Base-by-base conservation (phyloP, 2,329 filamentous ascomycete species). In the Monilinia laxa region DNA sequence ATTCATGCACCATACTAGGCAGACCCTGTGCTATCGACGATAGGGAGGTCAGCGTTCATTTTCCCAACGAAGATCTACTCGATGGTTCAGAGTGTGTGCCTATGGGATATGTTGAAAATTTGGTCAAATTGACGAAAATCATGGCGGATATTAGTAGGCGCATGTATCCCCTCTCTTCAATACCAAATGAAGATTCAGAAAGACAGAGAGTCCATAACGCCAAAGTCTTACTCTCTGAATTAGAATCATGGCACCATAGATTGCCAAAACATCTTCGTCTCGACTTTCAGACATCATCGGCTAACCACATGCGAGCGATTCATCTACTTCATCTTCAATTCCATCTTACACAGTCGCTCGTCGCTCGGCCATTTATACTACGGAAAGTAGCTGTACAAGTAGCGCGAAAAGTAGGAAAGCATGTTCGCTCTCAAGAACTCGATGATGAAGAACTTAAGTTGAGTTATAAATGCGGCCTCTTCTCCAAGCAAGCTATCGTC, bases 11-110 rank as follows among this genome's bases (percentile, higher is more conserved):
- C 4, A 74, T 75, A 45, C 69, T 76, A 5, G 74, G 74, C 1
- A 56, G 74, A 60, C 74, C 74, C 2, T 73, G 70, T 63, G 71
- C 72, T 12, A 75, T 76, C 59, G 72, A 75, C 45, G 73, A 75
- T 47, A 67, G 64, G 2, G 73, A 75, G 60, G 72, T 76, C 59
- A 75, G 72, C 51, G 68, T 75, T n/a, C 67, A 54, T 1, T 73
- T 70, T 45, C 74, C 74, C 3, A 68, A 76, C 45, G 74, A 76
- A 60, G 67, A 70, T 23, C 64, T 75, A 64, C 65, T 76, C 9
- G 74, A 76, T 64, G 71, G 70, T 31, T 68, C 68, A 18, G 58
- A 68, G 25, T 73, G 68, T 2, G 69, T 74, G 12, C 74, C 74
- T 18, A 58, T 53, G 35, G 69, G 69, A n/a, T 75, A 73, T 42